Base-by-base conservation (phyloP, 192 early-diverging fungal genomes). In the Coemansia sp. region DNA sequence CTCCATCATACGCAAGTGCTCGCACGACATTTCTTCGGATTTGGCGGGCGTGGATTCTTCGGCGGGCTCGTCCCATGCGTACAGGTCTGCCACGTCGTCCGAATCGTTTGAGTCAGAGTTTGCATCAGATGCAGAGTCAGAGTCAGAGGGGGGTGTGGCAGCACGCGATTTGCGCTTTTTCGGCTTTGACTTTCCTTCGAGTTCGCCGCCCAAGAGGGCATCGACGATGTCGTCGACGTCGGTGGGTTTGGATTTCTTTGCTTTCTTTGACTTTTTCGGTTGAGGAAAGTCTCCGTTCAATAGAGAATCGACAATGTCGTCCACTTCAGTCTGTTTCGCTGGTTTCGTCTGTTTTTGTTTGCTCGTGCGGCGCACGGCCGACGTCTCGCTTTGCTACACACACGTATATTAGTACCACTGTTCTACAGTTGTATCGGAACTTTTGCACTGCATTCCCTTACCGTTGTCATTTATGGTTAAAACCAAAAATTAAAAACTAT, bases 231-330 rank as follows among this genome's bases (percentile, higher is more conserved):
- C 68, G 21, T 68, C 70, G 3, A 69, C 63, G n/a, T 66, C 51
- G 7, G 11, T 44, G 14, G 40, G 3, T 44, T 44, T 44, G 40
- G 14, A 14, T n/a, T 12, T 44, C 40, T n/a, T 12, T 44, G 12
- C 40, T 5, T 12, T 44, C 40, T n/a, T 12, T 44, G 40, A n/a
- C 40, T 34, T 34, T 34, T 34, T 34, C 31, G 5, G 6, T 34
- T 34, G 31, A 4, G 31, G 31, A 34, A 34, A 34, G 31, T 60
- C 50, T 24, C 54, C 72, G 25, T 66, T 66, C 12, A 78, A 56
- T 18, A 78, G 66, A 6, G 76, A 70, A 56, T 71, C 67, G 15
- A 78, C 76, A 26, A 78, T 66, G 37, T 78, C 68, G 21, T 68
- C 70, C 2, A 69, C 63, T n/a, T 68, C 51, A 10, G 11, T 44